A percentile compares a stretch with the other conserved stretches of the same genome.
Evolutionary conservation across 352 stramenopile species (phyloP).

Genomic region (Phytopythium aichiense): DNA sequence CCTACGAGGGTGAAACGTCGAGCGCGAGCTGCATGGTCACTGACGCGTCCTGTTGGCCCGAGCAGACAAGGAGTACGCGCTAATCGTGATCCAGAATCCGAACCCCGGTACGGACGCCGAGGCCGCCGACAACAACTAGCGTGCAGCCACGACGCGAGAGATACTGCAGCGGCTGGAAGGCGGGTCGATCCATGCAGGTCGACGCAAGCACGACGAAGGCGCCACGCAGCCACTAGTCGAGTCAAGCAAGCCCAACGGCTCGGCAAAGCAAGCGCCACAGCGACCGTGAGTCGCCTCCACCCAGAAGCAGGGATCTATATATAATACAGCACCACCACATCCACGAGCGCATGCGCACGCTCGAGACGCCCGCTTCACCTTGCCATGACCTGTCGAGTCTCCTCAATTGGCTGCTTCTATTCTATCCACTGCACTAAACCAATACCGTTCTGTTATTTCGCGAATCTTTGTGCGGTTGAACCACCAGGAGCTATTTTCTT

Average conservation of each 20-base stretch:
- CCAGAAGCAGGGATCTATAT: neutral
- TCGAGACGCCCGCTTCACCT: neutral
- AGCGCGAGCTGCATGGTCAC: constrained; percentile 6
- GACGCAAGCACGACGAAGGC: too few relatives aligned
- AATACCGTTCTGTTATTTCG: neutral
- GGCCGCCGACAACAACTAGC: constrained; percentile 19
- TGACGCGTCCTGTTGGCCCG: constrained; percentile 1
- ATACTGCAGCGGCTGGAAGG: too few relatives aligned
- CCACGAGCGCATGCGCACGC: neutral
- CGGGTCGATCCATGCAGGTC: too few relatives aligned
- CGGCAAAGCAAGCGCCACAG: neutral
- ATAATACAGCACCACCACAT: neutral
- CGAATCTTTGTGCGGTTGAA: constrained; percentile 2
- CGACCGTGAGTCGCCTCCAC: neutral
- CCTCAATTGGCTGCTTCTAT: too few relatives aligned
- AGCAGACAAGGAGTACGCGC: constrained; percentile 90
- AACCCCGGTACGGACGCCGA: constrained; percentile 54
- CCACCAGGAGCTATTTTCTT: neutral
- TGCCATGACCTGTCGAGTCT: too few relatives aligned
- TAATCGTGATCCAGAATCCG: constrained; percentile 93
- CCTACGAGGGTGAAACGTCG: too few relatives aligned
- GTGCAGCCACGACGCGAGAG: neutral
- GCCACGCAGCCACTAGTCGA: neutral
- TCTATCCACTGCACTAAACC: too few relatives aligned
- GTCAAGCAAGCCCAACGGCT: neutral